Evolutionary conservation across 2,329 filamentous ascomycete genomes (phyloP).

Genomic region (Fusarium sarcochroum): DNA sequence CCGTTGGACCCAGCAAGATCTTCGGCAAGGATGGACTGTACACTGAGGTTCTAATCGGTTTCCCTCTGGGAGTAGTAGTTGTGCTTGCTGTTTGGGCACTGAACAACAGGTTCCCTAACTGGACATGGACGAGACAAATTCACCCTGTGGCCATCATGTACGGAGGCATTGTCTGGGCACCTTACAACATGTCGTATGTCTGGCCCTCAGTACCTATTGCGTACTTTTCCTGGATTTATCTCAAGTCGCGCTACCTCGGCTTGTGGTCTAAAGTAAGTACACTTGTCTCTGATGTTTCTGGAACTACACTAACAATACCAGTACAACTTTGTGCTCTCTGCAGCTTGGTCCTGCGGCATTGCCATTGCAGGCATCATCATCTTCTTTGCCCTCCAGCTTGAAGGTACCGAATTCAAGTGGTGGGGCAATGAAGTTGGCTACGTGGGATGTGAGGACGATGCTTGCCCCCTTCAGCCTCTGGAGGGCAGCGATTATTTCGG

Average conservation of each 20-base stretch:
- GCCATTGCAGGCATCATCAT: constrained; percentile 67
- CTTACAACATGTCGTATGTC: constrained; percentile 66
- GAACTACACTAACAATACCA: constrained; percentile 37
- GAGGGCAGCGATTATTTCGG: constrained; percentile 57
- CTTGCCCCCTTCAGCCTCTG: constrained; percentile 56
- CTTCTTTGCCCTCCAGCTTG: constrained; percentile 66
- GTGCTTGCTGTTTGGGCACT: constrained; percentile 59
- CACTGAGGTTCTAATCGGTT: constrained; percentile 63
- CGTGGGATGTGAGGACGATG: constrained; percentile 59
- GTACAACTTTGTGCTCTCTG: constrained; percentile 69
- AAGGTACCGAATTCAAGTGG: constrained; percentile 60
- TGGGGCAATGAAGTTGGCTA: constrained; percentile 63
- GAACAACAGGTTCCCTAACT: constrained; percentile 58
- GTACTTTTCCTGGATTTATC: constrained; percentile 66
- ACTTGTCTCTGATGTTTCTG: rapidly evolving
- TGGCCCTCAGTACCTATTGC: constrained; percentile 67
- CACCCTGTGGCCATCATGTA: constrained; percentile 65
- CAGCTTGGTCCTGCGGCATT: constrained; percentile 64
- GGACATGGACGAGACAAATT: constrained; percentile 59
- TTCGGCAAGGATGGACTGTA: constrained; percentile 65
- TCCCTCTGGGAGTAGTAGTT: constrained; percentile 63
- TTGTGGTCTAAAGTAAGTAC: constrained; percentile 65
- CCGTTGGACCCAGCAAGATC: constrained; percentile 65
- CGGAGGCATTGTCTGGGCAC: constrained; percentile 62
- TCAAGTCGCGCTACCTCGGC: constrained; percentile 63